Base-by-base conservation (phyloP, 2,329 filamentous ascomycete genomes). In the Penicillium decumbens region DNA sequence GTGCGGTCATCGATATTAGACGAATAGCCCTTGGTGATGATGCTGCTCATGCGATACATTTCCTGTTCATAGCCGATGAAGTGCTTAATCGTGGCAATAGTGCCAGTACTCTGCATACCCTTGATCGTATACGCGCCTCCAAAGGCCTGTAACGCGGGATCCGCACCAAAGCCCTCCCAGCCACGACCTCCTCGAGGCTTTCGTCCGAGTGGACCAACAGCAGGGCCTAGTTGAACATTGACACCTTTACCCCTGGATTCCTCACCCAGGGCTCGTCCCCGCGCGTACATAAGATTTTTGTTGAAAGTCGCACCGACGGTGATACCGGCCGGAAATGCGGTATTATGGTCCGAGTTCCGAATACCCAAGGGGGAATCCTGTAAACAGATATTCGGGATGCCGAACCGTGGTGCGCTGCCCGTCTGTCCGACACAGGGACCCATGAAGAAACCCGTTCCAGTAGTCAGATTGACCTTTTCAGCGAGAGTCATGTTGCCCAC, bases 301-400 rank as follows among this genome's bases (percentile, higher is more conserved):
- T 87, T 84, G 65, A 83, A 90, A 0, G 87, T 89, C 2, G 86
- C 85, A 15, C 85, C 87, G 1, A 80, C 80, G 0, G 85, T 89
- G 58, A 92, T 87, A n/a, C 87, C 88, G 7, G 87, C 79, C 0
- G 88, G 88, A 59, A 92, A 93, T 0, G 82, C 86, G 0, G 87
- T 90, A 45, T 84, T 82, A 52, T 88, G 82, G 56, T 90, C 86
- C 1, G 85, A 82, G n/a, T 81, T 80, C 25, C 86, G 80, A 12
- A 93, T 75, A 1, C 88, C 88, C 29, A 86, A 74, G 1, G 86
- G 84, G 0, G 81, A 82, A 65, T 91, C 87, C 55, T 88, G 83
- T 3, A 88, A 73, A 61, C 85, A 88, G 5, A 90, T 75, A 56
- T 83, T 81, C 1, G 86, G 84, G 53, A 92, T 85, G 1, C 85